Evolutionary conservation across 768 basidiomycete genomes (phyloP).

Genomic region (Vararia minispora): DNA sequence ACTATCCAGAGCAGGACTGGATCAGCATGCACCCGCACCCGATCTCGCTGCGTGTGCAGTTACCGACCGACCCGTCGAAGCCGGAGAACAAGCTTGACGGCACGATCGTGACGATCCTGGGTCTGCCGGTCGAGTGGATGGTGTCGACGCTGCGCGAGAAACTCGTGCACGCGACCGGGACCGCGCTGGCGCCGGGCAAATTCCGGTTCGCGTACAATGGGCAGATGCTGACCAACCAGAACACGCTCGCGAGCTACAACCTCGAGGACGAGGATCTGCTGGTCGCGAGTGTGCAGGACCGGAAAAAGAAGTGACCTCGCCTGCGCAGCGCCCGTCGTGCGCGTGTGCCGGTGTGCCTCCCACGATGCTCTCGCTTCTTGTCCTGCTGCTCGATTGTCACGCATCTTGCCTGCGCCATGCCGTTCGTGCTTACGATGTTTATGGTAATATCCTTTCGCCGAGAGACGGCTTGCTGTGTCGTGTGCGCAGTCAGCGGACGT

Average conservation of each 20-base stretch:
- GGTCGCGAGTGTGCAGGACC: conserved; percentile 63
- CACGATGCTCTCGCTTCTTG: too few species aligned
- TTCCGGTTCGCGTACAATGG: conserved; percentile 71
- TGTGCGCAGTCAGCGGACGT: too few species aligned
- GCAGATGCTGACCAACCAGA: conserved; percentile 82
- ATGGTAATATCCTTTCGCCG: too few species aligned
- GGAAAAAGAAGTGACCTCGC: conserved; percentile 63
- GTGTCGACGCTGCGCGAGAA: conserved; percentile 88
- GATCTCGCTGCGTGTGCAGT: conserved; percentile 73
- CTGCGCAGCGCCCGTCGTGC: too few species aligned
- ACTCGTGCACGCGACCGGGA: conserved; percentile 68
- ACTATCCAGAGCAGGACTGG: conserved; percentile 88
- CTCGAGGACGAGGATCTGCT: conserved; percentile 85
- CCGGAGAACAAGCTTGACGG: conserved; percentile 94
- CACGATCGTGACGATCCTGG: conserved; percentile 60
- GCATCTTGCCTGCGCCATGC: too few species aligned
- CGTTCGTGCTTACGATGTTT: too few species aligned
- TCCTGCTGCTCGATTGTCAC: too few species aligned
- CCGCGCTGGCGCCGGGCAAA: conserved; percentile 66
- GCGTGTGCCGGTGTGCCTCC: too few species aligned
- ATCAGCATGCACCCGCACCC: conserved; percentile 88
- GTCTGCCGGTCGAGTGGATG: conserved; percentile 73
- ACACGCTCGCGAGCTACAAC: conserved; percentile 79
- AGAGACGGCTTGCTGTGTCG: too few species aligned
- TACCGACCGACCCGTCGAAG: conserved; percentile 73